Evolutionary conservation across 805 yeast species (phyloP), one percentile per base, ranked within the genome.

Genomic region (Hyphopichia homilentoma): DNA sequence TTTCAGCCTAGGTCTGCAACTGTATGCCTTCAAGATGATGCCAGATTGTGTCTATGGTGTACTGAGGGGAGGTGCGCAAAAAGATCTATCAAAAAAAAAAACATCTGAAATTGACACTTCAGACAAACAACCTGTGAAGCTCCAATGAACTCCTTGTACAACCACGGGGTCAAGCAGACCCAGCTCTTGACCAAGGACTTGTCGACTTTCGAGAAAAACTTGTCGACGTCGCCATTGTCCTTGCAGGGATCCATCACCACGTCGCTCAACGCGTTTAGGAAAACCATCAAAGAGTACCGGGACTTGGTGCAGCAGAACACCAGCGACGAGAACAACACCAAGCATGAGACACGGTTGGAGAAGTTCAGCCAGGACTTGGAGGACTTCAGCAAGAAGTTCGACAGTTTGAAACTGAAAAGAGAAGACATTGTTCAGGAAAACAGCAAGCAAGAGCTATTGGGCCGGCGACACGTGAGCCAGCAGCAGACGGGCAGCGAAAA

Each of bases 111-210:
- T n/a, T n/a, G n/a, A n/a, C n/a, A n/a, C n/a, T n/a, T n/a, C n/a
- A n/a, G n/a, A n/a, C n/a, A n/a, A n/a, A n/a, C n/a, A n/a, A n/a
- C n/a, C n/a, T n/a, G n/a, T n/a, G n/a, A n/a, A n/a, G n/a, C n/a
- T n/a, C n/a, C n/a, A 11, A 56, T 56, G 97, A 89, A 88, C 61
- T 80, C 95, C 17, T 68, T 89, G 32, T 87, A 82, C 62, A 90
- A 86, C 61, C 95, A 86, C 57, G 96, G 95, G 6, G 70, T 84
- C 34, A 87, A 86, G 57, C 96, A 89, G 58, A 77, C 87, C 19
- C 85, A 77, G 47, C 69, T 79, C 17, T 61, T 90, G 32, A 74
- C 79, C 37, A 74, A 75, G 39, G 96, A 88, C 46, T 59, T 90
- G 30, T 67, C 73, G 13, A 59, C 65, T 32, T 81, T 90, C 43